phyloP scores from a whole-genome alignment of 192 early-diverging fungal genomes.

The Backusella westeae region DNA sequence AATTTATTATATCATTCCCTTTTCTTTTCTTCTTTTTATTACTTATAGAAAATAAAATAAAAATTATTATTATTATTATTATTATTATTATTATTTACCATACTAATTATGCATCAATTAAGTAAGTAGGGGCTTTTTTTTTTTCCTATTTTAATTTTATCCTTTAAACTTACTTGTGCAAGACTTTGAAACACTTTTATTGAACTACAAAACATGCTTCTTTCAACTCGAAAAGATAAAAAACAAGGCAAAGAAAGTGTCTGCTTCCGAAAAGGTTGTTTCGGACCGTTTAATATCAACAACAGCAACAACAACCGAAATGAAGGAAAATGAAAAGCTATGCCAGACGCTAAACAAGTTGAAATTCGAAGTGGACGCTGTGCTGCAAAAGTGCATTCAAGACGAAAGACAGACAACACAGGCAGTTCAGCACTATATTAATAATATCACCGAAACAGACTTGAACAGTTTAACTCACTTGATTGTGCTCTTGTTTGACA shows the following conservation, averaged over 20 bases:
- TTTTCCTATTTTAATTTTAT: not conserved
- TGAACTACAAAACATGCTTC: not conserved
- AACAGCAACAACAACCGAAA: not conserved
- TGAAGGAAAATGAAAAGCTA: not conserved
- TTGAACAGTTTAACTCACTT: not conserved
- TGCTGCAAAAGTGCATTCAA: not conserved
- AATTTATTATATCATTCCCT: too few relatives aligned
- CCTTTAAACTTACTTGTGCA: not conserved
- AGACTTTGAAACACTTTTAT: conserved; percentile 4
- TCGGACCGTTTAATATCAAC: not conserved
- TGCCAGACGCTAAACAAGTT: not conserved
- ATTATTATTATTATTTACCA: not conserved
- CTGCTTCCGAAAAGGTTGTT: not conserved
- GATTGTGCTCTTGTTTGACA: not conserved
- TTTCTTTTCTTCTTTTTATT: not conserved
- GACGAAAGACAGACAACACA: not conserved
- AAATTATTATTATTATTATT: not conserved
- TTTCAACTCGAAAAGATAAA: not conserved
- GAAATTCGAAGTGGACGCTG: not conserved
- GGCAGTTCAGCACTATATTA: not conserved
- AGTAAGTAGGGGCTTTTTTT: not conserved
- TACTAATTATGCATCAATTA: not conserved
- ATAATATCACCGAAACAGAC: not conserved
- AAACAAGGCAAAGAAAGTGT: not conserved
- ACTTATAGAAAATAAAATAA: not conserved